These are phyloP conservation scores for Aspergillus sp. DNA, from an alignment of 2,329 filamentous ascomycete genomes.

Conservation along the genomic window DNA sequence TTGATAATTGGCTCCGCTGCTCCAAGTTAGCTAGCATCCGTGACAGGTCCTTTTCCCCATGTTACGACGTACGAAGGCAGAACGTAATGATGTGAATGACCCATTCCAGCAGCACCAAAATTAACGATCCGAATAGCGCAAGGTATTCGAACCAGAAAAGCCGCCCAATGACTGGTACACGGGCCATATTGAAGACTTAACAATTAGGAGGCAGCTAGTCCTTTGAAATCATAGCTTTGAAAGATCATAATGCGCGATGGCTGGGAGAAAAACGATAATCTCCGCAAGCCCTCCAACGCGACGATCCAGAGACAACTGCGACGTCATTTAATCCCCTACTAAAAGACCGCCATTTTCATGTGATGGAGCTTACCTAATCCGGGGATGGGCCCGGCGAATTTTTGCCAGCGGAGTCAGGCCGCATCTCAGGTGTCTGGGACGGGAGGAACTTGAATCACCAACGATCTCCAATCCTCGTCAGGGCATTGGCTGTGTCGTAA, in stretches of 20 bases:
- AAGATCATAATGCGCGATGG: neutral
- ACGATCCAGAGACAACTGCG: neutral
- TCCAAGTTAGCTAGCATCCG: slow-evolving; percentile 20
- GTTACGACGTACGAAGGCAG: slow-evolving; percentile 70
- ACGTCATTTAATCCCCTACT: slow-evolving; percentile 6
- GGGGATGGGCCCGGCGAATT: slow-evolving; percentile 20
- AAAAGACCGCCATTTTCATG: slow-evolving; percentile 20
- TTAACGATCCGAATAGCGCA: slow-evolving; percentile 78
- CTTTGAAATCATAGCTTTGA: neutral
- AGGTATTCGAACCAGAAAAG: slow-evolving; percentile 75
- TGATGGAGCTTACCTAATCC: slow-evolving; percentile 33
- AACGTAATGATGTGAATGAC: slow-evolving; percentile 83
- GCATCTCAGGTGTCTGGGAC: neutral
- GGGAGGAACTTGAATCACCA: neutral
- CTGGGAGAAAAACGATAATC: neutral
- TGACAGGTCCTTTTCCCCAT: neutral
- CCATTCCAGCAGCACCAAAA: slow-evolving; percentile 78
- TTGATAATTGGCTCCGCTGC: slow-evolving; percentile 75
- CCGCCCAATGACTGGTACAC: slow-evolving; percentile 63
- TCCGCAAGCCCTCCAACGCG: neutral
- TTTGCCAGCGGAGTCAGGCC: slow-evolving; percentile 13
- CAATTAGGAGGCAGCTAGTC: neutral
- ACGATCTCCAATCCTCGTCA: neutral
- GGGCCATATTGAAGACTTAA: slow-evolving; percentile 46
- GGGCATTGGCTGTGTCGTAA: neutral